Base-by-base conservation (phyloP, 805 yeast genomes). In the Metschnikowia orientalis region DNA sequence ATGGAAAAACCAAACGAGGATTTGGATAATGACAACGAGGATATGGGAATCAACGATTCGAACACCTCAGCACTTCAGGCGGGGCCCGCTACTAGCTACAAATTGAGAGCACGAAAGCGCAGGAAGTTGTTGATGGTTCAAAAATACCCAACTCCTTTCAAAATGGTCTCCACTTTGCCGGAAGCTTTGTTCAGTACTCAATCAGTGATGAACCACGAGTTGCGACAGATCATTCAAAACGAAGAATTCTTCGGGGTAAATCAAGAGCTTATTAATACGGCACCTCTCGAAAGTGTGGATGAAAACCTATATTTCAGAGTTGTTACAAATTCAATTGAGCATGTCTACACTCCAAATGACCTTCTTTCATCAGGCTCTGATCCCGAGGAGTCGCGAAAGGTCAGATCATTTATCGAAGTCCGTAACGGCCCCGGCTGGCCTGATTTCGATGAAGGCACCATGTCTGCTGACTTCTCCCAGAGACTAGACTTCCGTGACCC, bases 21-120 rank as follows among this genome's bases (percentile, higher is more conserved):
- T 25, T 55, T 54, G 17, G 78, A 72, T 30, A 69, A 71, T 37
- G 68, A 61, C 34, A 69, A 71, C 29, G 78, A 73, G 26, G 79
- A 72, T 30, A 67, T 68, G 60, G 71, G 62, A 18, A 38, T 56
- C 30, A 51, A 50, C 43, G 65, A 41, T 6, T 30, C 46, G 3
- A 33, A 40, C 23, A 20, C 24, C 15, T 44, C n/a, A n/a, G n/a
- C n/a, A n/a, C n/a, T n/a, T n/a, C n/a, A n/a, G n/a, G n/a, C n/a
- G n/a, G n/a, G n/a, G n/a, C n/a, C n/a, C n/a, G n/a, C n/a, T n/a
- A n/a, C n/a, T n/a, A n/a, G n/a, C n/a, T n/a, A n/a, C n/a, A n/a
- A n/a, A n/a, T n/a, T 63, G 32, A 55, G 56, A 21, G 38, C 61
- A 18, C 63, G 50, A 34, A 59, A 53, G 38, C 47, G 50, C 29